A percentile compares a stretch with the other conserved stretches of the same genome.
Evolutionary conservation across 192 early-diverging fungal species (phyloP).

Genomic region (Diversispora epigaea): DNA sequence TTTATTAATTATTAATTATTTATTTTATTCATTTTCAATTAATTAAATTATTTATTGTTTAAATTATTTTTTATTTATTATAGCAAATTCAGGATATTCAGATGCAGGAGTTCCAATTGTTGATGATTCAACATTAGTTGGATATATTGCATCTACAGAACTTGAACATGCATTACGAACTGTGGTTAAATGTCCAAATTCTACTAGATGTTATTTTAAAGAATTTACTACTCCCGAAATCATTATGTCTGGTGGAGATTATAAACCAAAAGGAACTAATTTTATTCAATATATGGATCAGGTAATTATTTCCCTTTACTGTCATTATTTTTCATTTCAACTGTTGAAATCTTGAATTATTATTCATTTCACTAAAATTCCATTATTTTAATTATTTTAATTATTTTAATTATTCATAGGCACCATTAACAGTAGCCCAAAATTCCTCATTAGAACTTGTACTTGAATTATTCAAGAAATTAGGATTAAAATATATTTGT

Average conservation of each 20-base stretch:
- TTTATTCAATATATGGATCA: constrained; percentile 56
- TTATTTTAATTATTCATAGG: constrained; percentile 52
- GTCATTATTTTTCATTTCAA: neutral
- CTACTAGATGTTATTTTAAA: constrained; percentile 51
- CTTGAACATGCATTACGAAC: constrained; percentile 54
- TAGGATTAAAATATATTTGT: constrained; percentile 80
- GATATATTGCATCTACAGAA: constrained; percentile 69
- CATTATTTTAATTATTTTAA: neutral
- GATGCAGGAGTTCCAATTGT: constrained; percentile 77
- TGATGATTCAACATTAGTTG: constrained; percentile 61
- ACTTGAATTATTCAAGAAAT: constrained; percentile 77
- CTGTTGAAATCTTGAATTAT: neutral
- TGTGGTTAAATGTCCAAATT: constrained; percentile 38
- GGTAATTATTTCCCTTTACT: constrained; percentile 24
- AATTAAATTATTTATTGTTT: neutral
- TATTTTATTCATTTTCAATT: no score
- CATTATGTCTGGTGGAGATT: constrained; percentile 26
- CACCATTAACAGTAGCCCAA: constrained; percentile 72
- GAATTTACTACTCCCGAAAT: constrained; percentile 2
- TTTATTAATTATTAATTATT: no score
- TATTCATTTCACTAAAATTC: no score
- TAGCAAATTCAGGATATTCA: constrained; percentile 46
- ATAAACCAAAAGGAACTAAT: constrained; percentile 42
- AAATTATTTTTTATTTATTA: neutral
- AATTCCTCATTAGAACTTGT: constrained; percentile 84